Conservation (phyloP, 2,329 filamentous ascomycete species). For the Botrytis cinerea region DNA sequence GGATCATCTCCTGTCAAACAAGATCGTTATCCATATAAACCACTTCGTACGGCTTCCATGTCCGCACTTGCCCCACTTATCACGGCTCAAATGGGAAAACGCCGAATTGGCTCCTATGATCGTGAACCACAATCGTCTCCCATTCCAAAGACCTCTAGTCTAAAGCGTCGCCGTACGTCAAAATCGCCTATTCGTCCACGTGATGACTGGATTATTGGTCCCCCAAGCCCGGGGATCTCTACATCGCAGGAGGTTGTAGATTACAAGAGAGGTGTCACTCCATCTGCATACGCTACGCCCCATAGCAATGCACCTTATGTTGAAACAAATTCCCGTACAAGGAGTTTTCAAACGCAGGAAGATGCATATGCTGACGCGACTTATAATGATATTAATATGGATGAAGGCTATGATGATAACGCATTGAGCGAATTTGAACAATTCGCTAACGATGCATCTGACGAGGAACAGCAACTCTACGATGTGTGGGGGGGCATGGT, state of each 20-base stretch:
- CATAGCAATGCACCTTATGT: constrained; percentile 60
- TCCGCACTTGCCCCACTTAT: constrained; percentile 48
- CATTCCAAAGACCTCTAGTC: constrained; percentile 18
- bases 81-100: constrained; percentile 44
- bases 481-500: constrained; percentile 27
- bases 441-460: background rate
- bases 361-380: constrained; percentile 32
- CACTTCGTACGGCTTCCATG: constrained; percentile 56
- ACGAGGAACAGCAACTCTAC: constrained; percentile 6
- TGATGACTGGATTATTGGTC: constrained; percentile 52
- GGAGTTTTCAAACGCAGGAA: constrained; percentile 26
- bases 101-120: constrained; percentile 50
- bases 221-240: constrained; percentile 37
- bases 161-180: constrained; percentile 46
- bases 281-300: constrained; percentile 74
- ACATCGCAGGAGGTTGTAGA: constrained; percentile 34
- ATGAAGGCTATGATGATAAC: constrained; percentile 34
- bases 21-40: constrained; percentile 45
- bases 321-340: constrained; percentile 26
- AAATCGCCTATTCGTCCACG: constrained; percentile 57
- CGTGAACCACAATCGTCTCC: constrained; percentile 36
- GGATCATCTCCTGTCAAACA: constrained; percentile 34
- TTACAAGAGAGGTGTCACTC: constrained; percentile 52
- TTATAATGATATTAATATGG: constrained; percentile 36
- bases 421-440: constrained; percentile 33